phyloP scores from a whole-genome alignment of 23 red algal species.

The Gracilaria vermiculophylla region DNA sequence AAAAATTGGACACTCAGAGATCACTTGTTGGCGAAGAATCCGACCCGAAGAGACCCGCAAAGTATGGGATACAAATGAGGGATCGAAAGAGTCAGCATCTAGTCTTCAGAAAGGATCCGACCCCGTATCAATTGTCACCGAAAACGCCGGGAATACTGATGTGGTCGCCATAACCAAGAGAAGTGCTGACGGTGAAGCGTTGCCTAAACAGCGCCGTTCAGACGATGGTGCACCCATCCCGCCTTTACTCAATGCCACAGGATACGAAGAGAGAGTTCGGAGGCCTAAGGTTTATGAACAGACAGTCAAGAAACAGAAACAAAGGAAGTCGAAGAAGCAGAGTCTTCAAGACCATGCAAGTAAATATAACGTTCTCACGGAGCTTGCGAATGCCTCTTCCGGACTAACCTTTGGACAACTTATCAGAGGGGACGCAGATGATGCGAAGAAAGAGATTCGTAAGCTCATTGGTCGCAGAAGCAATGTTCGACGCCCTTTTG shows the following conservation, averaged over 20 bases:
- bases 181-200: background rate
- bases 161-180: constrained; percentile 3
- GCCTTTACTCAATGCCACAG: background rate
- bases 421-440: background rate
- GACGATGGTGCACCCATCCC: background rate
- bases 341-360: constrained; percentile 23
- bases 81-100: background rate
- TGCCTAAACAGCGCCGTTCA: background rate
- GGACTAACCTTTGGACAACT: constrained; percentile 26
- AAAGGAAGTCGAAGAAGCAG: background rate
- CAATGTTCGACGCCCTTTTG: too few species aligned
- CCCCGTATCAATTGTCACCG: background rate
- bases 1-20: background rate
- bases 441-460: constrained; percentile 15
- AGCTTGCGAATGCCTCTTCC: too few species aligned
- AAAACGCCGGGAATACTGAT: background rate
- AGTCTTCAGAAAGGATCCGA: background rate
- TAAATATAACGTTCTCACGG: constrained; percentile 13
- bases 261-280: too few species aligned
- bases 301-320: background rate
- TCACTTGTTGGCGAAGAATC: constrained; percentile 7
- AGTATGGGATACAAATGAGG: background rate
- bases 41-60: background rate
- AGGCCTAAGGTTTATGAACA: background rate
- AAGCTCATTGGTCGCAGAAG: background rate